These are phyloP conservation scores for Bruguiera parviflora DNA, from an alignment of 345 rosid genomes.

Conservation along the genomic window DNA sequence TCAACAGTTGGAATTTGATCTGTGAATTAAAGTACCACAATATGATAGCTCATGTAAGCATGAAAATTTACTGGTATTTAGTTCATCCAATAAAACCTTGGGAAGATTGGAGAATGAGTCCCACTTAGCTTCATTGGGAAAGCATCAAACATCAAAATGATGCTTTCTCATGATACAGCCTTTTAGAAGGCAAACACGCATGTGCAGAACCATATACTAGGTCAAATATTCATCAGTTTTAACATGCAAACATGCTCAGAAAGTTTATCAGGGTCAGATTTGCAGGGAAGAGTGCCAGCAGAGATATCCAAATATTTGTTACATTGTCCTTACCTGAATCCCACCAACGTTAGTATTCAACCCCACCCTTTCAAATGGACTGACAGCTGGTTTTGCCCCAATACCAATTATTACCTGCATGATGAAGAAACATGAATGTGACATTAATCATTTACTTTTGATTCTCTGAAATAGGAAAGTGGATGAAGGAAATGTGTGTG, in stretches of 20 bases:
- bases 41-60: conserved; percentile 6
- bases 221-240: too few relatives aligned
- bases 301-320: not conserved
- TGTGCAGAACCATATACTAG: too few relatives aligned
- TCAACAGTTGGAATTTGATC: not conserved
- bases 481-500: too few relatives aligned
- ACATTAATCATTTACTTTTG: not conserved
- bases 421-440: conserved; percentile 2
- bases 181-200: not conserved
- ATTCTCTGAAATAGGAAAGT: not conserved
- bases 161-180: not conserved
- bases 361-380: conserved; percentile 69
- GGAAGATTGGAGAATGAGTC: not conserved
- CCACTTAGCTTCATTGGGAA: not conserved
- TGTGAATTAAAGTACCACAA: not conserved
- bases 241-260: too few relatives aligned
- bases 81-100: not conserved
- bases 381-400: conserved; percentile 84
- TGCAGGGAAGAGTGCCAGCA: conserved; percentile 9
- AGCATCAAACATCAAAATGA: not conserved
- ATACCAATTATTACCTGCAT: conserved; percentile 77
- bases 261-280: not conserved
- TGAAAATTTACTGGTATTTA: not conserved
- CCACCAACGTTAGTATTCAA: conserved; percentile 70
- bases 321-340: conserved; percentile 57